Percentiles rank a stretch among this genome's conserved stretches.
phyloP scores from a whole-genome alignment of 1,284 basidiomycete genomes.

The Cutaneotrichosporon arboriforme region DNA sequence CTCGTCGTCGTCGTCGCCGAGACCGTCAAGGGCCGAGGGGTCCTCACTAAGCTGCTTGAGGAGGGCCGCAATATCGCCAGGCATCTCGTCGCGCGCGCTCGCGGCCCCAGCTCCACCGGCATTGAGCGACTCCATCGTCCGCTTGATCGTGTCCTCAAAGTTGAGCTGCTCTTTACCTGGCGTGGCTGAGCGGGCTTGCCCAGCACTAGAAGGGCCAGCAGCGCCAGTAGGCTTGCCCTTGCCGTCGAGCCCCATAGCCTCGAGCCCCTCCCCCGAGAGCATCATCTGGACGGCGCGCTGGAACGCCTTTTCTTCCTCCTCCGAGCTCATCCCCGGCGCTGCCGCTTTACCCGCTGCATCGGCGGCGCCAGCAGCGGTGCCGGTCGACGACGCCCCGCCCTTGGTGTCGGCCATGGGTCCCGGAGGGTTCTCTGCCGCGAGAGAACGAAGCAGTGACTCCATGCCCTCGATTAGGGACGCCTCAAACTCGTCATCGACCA shows the following conservation, averaged over 20 bases:
- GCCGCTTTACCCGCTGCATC: not conserved
- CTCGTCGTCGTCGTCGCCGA: conserved; percentile 56
- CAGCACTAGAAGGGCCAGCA: not conserved
- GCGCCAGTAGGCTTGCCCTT: not conserved
- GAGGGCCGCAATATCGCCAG: conserved; percentile 29
- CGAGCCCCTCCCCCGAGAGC: conserved; percentile 61
- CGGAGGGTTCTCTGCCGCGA: conserved; percentile 51
- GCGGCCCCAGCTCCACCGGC: conserved; percentile 46
- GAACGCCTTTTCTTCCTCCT: conserved; percentile 51
- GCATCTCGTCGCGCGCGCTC: conserved; percentile 23
- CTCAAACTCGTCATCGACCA: conserved; percentile 56
- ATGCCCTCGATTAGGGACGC: conserved; percentile 71
- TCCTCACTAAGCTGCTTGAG: conserved; percentile 45
- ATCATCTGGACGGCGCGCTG: conserved; percentile 70
- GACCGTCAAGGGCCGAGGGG: conserved; percentile 53
- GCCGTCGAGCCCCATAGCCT: conserved; percentile 49
- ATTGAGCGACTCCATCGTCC: conserved; percentile 75
- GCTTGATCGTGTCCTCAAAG: conserved; percentile 72
- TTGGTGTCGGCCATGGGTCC: conserved; percentile 29
- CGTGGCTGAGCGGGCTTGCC: conserved; percentile 5
- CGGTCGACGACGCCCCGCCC: not conserved
- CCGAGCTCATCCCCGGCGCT: conserved; percentile 22
- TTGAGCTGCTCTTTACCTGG: conserved; percentile 23
- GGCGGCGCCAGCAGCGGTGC: not conserved
- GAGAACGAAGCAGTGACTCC: conserved; percentile 73